These are phyloP conservation scores for Didymella glomerata DNA, from an alignment of 2,329 filamentous ascomycete genomes.

Conservation along the genomic window DNA sequence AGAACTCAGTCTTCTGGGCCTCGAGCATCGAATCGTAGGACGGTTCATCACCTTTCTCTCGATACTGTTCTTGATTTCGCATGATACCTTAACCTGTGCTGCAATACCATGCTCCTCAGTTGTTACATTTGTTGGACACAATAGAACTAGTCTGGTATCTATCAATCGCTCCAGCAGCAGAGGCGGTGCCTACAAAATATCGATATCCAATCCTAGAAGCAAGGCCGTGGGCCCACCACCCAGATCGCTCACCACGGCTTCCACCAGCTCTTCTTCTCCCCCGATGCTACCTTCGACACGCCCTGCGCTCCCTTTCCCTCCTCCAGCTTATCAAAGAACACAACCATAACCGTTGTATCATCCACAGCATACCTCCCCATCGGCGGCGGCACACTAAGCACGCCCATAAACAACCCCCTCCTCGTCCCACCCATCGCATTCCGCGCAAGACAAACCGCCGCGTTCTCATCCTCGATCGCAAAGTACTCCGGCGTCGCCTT, in stretches of 20 bases:
- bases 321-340: constrained; percentile 59
- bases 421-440: constrained; percentile 63
- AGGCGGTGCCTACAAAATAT: no score
- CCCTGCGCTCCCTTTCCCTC: constrained; percentile 1
- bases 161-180: no score
- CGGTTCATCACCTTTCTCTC: no score
- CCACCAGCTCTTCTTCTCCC: constrained; percentile 23
- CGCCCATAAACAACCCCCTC: constrained; percentile 50
- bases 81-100: no score
- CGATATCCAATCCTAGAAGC: no score
- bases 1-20: not conserved
- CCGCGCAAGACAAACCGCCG: constrained; percentile 60
- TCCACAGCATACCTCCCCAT: constrained; percentile 56
- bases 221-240: no score
- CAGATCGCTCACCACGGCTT: constrained; percentile 15
- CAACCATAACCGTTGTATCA: constrained; percentile 62
- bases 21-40: no score
- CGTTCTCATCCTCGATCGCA: constrained; percentile 62
- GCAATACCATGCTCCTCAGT: no score
- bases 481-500: constrained; percentile 55
- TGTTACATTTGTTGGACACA: no score
- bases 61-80: no score
- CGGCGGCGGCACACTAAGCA: constrained; percentile 47
- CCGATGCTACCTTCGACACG: not conserved
- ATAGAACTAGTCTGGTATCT: no score